Percentiles rank a stretch among this genome's conserved stretches.
phyloP scores from a whole-genome alignment of 768 basidiomycete genomes.

The Naganishia vaughanmartiniae region DNA sequence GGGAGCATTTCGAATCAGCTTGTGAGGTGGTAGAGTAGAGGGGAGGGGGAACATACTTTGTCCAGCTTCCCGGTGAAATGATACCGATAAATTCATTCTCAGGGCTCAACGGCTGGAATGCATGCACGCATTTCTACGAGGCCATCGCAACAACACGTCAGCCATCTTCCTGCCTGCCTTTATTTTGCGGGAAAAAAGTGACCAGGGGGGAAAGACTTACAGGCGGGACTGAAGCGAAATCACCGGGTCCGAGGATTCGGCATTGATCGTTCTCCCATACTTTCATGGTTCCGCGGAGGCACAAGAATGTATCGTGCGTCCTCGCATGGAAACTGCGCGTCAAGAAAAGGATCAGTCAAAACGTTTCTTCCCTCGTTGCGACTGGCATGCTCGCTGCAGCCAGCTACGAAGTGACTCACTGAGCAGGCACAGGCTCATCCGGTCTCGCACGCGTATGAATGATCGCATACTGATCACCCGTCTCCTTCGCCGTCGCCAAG shows the following conservation, averaged over 20 bases:
- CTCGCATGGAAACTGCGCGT: slow-evolving; percentile 23
- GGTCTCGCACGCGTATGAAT: slow-evolving; percentile 26
- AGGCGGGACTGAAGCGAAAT: slow-evolving; percentile 28
- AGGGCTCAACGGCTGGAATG: slow-evolving; percentile 23
- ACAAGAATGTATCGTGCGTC: slow-evolving; percentile 30
- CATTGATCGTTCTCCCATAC: slow-evolving; percentile 31
- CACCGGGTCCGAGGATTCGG: slow-evolving; percentile 27
- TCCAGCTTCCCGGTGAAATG: slow-evolving; percentile 31
- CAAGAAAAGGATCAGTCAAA: background rate
- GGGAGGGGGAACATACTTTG: slow-evolving; percentile 12
- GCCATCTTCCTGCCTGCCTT: background rate
- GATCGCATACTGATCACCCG: slow-evolving; percentile 27
- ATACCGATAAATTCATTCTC: slow-evolving; percentile 32
- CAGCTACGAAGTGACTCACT: slow-evolving; percentile 11
- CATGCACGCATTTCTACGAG: slow-evolving; percentile 19
- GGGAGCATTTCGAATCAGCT: background rate
- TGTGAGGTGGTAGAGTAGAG: background rate
- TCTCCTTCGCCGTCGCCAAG: slow-evolving; percentile 27
- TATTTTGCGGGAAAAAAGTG: background rate
- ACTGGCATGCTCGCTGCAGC: background rate
- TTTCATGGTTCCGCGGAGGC: slow-evolving; percentile 16
- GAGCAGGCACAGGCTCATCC: slow-evolving; percentile 29
- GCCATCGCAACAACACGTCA: background rate
- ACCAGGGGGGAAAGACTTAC: background rate
- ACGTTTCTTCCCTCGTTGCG: too few relatives aligned